phyloP scores from a whole-genome alignment of 495 filamentous ascomycete genomes.

The Daldinia decipiens region DNA sequence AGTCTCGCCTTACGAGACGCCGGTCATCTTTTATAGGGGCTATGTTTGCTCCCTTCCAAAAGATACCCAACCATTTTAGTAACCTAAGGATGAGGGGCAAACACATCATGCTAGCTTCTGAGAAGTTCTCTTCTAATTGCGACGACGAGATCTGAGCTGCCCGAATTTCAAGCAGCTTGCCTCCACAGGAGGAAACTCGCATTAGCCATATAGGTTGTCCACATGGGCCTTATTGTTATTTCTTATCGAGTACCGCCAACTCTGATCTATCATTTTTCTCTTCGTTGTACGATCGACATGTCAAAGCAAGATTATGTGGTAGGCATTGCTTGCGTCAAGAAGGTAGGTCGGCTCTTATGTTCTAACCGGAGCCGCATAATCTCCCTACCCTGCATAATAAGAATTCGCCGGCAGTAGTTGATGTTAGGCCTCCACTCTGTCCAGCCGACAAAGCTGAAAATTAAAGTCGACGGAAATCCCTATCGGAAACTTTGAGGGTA shows the following conservation, averaged over 20 bases:
- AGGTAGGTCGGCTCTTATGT: background rate
- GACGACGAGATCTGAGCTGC: conserved; percentile 19
- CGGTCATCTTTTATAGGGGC: conserved; percentile 20
- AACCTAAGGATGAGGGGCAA: conserved; percentile 32
- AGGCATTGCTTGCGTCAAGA: conserved; percentile 16
- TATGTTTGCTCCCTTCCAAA: conserved; percentile 33
- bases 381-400: background rate
- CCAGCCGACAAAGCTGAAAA: conserved; percentile 8
- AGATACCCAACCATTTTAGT: conserved; percentile 18
- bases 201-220: conserved; percentile 39
- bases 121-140: conserved; percentile 21
- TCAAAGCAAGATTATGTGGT: conserved; percentile 22
- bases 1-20: conserved; percentile 14
- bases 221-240: conserved; percentile 32
- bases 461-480: conserved; percentile 8
- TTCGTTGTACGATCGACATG: conserved; percentile 14
- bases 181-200: conserved; percentile 39
- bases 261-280: conserved; percentile 47
- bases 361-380: background rate
- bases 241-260: conserved; percentile 20
- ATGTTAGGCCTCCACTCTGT: background rate
- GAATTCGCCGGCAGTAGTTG: background rate
- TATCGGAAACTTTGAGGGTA: background rate
- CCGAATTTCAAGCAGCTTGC: conserved; percentile 44
- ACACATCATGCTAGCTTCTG: conserved; percentile 24